phyloP scores from a whole-genome alignment of 768 basidiomycete species.

The Boletus tylopilopsis region DNA sequence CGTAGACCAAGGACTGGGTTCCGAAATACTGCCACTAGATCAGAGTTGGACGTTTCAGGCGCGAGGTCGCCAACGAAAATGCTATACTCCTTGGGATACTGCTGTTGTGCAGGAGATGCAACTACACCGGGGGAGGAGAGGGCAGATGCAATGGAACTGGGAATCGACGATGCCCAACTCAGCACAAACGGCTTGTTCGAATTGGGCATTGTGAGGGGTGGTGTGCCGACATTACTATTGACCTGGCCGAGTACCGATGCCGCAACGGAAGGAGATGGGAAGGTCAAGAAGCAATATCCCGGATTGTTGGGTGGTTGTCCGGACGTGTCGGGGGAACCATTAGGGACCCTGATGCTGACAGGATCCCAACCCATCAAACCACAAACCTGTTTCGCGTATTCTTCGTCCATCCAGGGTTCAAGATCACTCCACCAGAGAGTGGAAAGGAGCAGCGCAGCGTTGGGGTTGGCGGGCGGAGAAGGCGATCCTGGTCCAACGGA shows the following conservation, averaged over 20 bases:
- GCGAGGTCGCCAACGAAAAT: constrained; percentile 95
- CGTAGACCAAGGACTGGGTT: constrained; percentile 84
- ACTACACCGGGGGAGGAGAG: constrained; percentile 26
- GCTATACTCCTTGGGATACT: constrained; percentile 82
- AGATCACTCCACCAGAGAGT: constrained; percentile 87
- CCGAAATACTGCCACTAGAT: constrained; percentile 89
- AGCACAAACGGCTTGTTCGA: constrained; percentile 77
- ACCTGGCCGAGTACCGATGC: constrained; percentile 69
- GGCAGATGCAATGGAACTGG: constrained; percentile 32
- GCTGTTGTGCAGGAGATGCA: constrained; percentile 40
- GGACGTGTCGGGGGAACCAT: constrained; percentile 50
- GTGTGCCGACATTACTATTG: constrained; percentile 40
- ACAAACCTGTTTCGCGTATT: constrained; percentile 88
- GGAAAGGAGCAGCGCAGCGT: constrained; percentile 40
- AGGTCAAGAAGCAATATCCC: constrained; percentile 86
- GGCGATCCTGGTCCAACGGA: constrained; percentile 11
- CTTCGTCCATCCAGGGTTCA: constrained; percentile 97
- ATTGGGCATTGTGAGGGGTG: constrained; percentile 76
- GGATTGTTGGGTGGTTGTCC: constrained; percentile 77
- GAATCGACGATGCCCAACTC: constrained; percentile 62
- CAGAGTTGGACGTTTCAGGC: constrained; percentile 91
- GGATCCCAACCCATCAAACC: constrained; percentile 84
- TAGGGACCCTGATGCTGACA: constrained; percentile 68
- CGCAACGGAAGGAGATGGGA: constrained; percentile 67
- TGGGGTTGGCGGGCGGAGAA: constrained; percentile 26